Base-by-base conservation (phyloP, 257 asterid species). In the Rehmannia glutinosa region DNA sequence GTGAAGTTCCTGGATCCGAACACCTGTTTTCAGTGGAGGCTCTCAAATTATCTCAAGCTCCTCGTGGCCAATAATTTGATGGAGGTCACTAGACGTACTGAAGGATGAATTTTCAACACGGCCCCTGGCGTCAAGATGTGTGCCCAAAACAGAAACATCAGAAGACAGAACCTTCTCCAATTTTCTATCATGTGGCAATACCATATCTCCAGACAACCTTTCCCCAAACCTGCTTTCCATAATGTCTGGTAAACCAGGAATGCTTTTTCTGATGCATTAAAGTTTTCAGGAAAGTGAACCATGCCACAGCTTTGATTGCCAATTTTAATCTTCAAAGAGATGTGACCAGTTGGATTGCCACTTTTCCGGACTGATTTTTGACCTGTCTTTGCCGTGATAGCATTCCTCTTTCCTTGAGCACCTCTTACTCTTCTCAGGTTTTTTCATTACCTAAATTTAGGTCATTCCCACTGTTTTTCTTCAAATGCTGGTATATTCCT, bases 1-100 rank as follows among this genome's bases (percentile, higher is more conserved):
- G 96, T 19, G 98, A 91, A 76, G 96, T 86, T 75, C 92, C 98
- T 28, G 86, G 82, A 78, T 88, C 94, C 38, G 72, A 81, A 73
- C 83, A 78, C 69, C 80, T 75, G 64, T 75, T 84, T 51, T 78
- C 84, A 69, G 66, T 67, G 53, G 79, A 57, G 27, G 77, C 75
- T 64, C 74, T 75, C 82, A 70, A 33, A 36, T 68, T 71, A 49
- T 79, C 80, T 61, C 75, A n/a, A n/a, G 78, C 70, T 66, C 73
- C 28, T 64, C 81, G 33, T 62, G 76, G 54, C 65, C 68, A 56
- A 70, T 71, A 38, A 62, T 65, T 73, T 68, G 81, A 65, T 55
- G 72, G 60, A 65, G 75, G 71, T 53, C 77, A 69, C 67, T 62
- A 17, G 61, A 62, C 52, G 62, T 16, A 36, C 68, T 46, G 63